Conservation (phyloP, 2,329 filamentous ascomycete genomes). For the Fusarium torreyae region DNA sequence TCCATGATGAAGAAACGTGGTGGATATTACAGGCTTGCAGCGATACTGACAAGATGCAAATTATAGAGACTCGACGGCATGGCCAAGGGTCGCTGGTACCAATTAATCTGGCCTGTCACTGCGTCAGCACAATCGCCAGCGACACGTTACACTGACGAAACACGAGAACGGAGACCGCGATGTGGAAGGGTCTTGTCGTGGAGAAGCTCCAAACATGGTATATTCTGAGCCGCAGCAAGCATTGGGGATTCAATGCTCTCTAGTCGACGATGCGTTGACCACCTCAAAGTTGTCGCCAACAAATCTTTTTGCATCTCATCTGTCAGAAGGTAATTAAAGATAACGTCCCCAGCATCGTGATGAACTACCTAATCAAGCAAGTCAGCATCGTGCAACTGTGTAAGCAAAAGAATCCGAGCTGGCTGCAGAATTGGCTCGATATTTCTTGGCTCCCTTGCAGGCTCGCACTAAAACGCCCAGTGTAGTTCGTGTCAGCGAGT, state of each 20-base stretch:
- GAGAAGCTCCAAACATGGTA: conserved; percentile 23
- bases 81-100: neutral
- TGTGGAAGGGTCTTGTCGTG: conserved; percentile 16
- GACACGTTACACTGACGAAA: conserved; percentile 41
- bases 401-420: conserved; percentile 25
- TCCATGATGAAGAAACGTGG: conserved; percentile 13
- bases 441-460: conserved; percentile 20
- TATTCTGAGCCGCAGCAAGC: neutral
- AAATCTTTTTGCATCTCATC: neutral
- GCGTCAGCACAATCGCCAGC: conserved; percentile 10
- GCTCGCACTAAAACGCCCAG: conserved; percentile 26
- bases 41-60: conserved; percentile 4
- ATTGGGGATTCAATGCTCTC: too few species aligned
- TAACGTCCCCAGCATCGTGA: neutral
- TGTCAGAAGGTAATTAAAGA: neutral
- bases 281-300: neutral
- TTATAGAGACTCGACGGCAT: conserved; percentile 13
- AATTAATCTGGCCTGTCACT: neutral
- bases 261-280: too few species aligned
- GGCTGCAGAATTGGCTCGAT: conserved; percentile 32
- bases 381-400: conserved; percentile 16
- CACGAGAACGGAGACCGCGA: conserved; percentile 26
- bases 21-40: conserved; percentile 11
- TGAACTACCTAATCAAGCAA: conserved; percentile 16
- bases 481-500: conserved; percentile 41